Base-by-base conservation (phyloP, 2,329 filamentous ascomycete species). In the Aspergillus ochraceus region DNA sequence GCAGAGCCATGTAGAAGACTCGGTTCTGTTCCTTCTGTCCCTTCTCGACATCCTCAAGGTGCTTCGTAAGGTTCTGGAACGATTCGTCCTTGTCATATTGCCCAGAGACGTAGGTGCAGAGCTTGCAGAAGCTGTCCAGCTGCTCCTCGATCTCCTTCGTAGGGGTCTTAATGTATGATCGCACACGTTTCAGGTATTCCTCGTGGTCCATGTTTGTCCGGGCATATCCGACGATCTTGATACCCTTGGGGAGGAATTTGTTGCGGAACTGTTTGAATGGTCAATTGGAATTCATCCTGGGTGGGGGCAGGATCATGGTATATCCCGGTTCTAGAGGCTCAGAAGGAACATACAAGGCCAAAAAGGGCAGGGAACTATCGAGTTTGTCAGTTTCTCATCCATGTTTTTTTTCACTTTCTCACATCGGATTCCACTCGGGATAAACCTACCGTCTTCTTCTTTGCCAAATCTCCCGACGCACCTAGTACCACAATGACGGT, bases 141-240 rank as follows among this genome's bases (percentile, higher is more conserved):
- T 98, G 93, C 80, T 97, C 90, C 83, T 99, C 93, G 69, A 96
- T 88, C 71, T 98, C 95, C 83, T 97, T 96, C 69, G 94, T 97
- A 17, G 95, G 95, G 17, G 93, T 95, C 86, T 99, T 98, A 83
- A 99, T 99, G 83, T 97, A 96, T 62, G 92, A 97, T 81, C 90
- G 94, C 80, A 99, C 92, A 69, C 95, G 88, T 81, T 89, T 91
- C 75, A 98, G 85, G 83, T 91, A 98, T 79, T 99, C 95, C 66
- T 92, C 88, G 73, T 94, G 92, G 81, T 98, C 93, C 95, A 99
- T 99, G 85, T 97, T 97, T 70, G 95, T 99, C 76, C 95, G 89
- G 71, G 95, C 95, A 91, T 99, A 99, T 83, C 95, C 95, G 72
- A 99, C 88, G 76, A 99, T 97, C 79, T 88, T 91, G 80, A 97